Evolutionary conservation across 768 basidiomycete species (phyloP).

Genomic region (Boletus sensibilis): DNA sequence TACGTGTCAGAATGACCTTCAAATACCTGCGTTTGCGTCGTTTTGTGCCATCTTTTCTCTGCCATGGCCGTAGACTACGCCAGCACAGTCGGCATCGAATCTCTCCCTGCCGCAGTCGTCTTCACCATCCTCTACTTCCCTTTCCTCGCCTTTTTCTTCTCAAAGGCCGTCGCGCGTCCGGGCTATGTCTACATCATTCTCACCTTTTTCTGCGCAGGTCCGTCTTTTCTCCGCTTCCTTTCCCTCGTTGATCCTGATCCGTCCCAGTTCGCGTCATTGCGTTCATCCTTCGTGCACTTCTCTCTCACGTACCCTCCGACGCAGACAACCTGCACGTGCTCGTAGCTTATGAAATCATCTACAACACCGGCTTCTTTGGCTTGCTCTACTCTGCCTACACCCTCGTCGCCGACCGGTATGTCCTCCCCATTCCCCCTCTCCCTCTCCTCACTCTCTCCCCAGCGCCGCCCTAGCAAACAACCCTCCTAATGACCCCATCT

Average conservation of each 20-base stretch:
- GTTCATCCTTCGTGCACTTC: constrained; percentile 18
- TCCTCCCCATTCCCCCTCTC: not conserved
- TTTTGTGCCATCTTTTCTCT: too few species aligned
- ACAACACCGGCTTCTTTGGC: constrained; percentile 37
- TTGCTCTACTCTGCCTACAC: constrained; percentile 30
- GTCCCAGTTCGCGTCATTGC: constrained; percentile 16
- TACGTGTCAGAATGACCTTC: too few species aligned
- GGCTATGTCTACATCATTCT: constrained; percentile 23
- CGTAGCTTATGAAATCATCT: constrained; percentile 33
- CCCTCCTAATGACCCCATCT: constrained; percentile 18
- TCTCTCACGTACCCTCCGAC: constrained; percentile 18
- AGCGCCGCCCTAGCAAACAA: constrained; percentile 15
- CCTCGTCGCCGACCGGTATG: constrained; percentile 33
- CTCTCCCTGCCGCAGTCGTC: constrained; percentile 26
- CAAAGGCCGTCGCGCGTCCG: constrained; percentile 15
- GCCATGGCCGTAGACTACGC: constrained; percentile 19
- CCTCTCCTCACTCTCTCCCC: not conserved
- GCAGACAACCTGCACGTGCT: constrained; percentile 22
- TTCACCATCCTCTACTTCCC: constrained; percentile 28
- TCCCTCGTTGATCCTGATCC: not conserved
- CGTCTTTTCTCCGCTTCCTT: not conserved
- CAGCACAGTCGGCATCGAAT: constrained; percentile 18
- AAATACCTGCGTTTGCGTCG: too few species aligned
- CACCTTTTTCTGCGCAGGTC: constrained; percentile 29
- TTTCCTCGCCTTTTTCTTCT: constrained; percentile 15